Base-by-base conservation (phyloP, 495 filamentous ascomycete genomes). In the Oleoguttula mirabilis region DNA sequence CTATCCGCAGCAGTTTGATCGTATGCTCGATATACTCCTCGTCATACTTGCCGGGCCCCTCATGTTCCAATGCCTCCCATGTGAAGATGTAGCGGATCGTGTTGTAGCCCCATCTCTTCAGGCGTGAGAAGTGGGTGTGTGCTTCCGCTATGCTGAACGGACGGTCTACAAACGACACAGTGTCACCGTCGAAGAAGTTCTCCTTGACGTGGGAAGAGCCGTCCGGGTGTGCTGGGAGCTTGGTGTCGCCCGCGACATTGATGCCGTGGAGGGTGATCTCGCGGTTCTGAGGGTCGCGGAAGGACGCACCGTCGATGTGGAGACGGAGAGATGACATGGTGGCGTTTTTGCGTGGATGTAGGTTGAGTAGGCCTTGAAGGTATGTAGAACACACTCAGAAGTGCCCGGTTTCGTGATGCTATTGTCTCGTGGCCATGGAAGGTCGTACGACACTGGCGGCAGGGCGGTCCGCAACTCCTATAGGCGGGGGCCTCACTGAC, bases 21-120 rank as follows among this genome's bases (percentile, higher is more conserved):
- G 92, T 96, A 56, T 88, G 83, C 38, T 82, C 63, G 46, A 94
- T 83, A 82, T 84, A 98, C 47, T 85, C 82, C 54, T 98, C 82
- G 48, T 98, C 90, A 61, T 96, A 98, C 48, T 70, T 82, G 1
- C 87, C 86, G n/a, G 90, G 90, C 0, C 88, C 90, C 10, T 78
- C 79, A 45, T 86, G 78, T 64, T 98, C 90, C 55, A 98, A 88
- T n/a, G 90, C 88, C 59, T 98, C 90, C 90, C 90, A 98, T 0
- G 88, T 96, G 58, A 94, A 98, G 46, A 98, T 71, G 57, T 98
- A 98, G 54, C 90, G 72, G 38, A 98, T 88, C 1, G 82, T 84
- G 61, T 95, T 98, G 62, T 94, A 98, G 5, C 90, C 90, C 68
- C 74, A 94, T 47, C 79, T 80, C 47, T 79, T 79, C 39, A 98